phyloP scores from a whole-genome alignment of 345 rosid species.

The Kandelia obovata region DNA sequence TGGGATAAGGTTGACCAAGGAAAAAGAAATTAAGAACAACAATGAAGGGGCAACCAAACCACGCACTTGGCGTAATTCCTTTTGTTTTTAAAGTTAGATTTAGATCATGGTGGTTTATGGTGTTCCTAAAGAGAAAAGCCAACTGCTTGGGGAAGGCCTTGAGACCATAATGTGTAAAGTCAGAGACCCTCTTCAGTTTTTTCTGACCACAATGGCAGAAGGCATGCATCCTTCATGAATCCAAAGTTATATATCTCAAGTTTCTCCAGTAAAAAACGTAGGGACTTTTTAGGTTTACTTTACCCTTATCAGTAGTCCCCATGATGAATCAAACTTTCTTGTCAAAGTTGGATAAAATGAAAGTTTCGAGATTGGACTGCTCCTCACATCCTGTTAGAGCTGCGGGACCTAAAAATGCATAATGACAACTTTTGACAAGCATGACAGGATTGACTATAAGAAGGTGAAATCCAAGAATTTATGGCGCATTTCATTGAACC shows the following conservation, averaged over 20 bases:
- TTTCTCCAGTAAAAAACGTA: no score
- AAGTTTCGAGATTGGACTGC: not conserved
- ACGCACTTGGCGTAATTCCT: no score
- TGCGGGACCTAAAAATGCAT: conserved; percentile 2
- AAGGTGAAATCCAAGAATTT: no score
- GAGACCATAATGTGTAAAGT: conserved; percentile 2
- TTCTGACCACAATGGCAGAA: not conserved
- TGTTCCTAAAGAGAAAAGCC: not conserved
- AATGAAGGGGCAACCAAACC: no score
- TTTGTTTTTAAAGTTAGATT: no score
- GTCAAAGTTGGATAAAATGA: not conserved
- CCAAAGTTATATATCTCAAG: not conserved
- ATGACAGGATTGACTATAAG: no score
- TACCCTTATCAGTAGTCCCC: not conserved
- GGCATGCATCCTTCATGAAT: not conserved
- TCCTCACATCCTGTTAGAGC: not conserved
- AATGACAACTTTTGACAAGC: not conserved
- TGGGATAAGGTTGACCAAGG: no score
- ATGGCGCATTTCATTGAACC: conserved; percentile 5
- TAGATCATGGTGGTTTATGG: not conserved
- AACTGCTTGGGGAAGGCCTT: not conserved
- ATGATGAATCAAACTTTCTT: not conserved
- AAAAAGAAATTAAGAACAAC: no score
- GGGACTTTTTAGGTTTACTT: not conserved
- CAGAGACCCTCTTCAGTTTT: not conserved